Base-by-base conservation (phyloP, 164 flowering plant species). In the Vitis amurensis region DNA sequence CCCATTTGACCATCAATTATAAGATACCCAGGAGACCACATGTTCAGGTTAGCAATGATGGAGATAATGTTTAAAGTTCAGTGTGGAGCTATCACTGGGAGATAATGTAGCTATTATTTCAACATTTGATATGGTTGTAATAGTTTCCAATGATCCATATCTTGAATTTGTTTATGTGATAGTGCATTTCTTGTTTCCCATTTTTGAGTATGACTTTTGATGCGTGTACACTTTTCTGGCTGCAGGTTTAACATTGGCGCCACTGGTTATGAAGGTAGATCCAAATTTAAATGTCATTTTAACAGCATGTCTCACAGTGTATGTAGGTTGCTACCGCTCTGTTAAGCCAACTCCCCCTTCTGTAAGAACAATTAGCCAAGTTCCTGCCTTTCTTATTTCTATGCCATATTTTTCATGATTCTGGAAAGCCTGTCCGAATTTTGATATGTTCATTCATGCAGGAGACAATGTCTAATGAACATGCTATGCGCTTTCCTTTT, bases 381-480 rank as follows among this genome's bases (percentile, higher is more conserved):
- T 3, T 0, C 16, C 7, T 67, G 14, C 2, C 9, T 16, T 11
- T 37, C 51, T 9, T 66, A 23, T 17, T 59, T 2, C 15, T 17
- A 64, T 61, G 68, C 7, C 29, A 7, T 51, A 44, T 2, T 3
- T 49, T 44, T 56, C 9, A 1, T 15, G 11, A 8, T 1, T 49
- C 15, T n/a, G 3, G 7, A 29, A 17, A 4, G 16, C 9, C 52
- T 62, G 30, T 10, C 63, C 50, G 37, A 27, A 68, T 11, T 59
- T 2, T 61, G n/a, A 27, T 19, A 0, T 61, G 2, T 48, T 67
- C 61, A 50, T 55, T 75, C 52, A 27, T 83, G 79, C 85, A 95
- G 99, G 99, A 95, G 77, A 93, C 97, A 3, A 95, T 95, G 99
- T 95, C 99, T 31, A 89, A 87, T 65, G 98, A 90, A 71, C 99